Evolutionary conservation across 2,329 filamentous ascomycete species (phyloP).

Genomic region (Colletotrichum eremochloae): DNA sequence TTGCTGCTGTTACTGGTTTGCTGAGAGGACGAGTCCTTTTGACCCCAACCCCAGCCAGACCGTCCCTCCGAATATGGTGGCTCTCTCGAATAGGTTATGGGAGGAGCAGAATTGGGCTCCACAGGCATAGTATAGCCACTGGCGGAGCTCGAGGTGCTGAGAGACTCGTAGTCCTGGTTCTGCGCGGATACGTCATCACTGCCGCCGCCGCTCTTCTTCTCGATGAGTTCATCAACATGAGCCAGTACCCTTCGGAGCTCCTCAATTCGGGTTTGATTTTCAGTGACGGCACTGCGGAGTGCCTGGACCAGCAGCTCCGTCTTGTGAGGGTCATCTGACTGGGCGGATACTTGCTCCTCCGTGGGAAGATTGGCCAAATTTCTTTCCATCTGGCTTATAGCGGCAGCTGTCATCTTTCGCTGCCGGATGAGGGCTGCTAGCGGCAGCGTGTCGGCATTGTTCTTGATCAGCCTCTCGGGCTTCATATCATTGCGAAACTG

Average conservation of each 20-base stretch:
- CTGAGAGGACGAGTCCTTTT: constrained; percentile 16
- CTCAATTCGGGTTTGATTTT: not conserved
- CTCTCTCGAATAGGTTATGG: constrained; percentile 19
- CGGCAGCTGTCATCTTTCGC: not conserved
- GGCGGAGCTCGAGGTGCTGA: constrained; percentile 17
- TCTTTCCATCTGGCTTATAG: constrained; percentile 7
- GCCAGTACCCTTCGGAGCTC: constrained; percentile 1
- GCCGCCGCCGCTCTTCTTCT: constrained; percentile 1
- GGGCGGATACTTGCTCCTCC: constrained; percentile 3
- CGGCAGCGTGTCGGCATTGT: constrained; percentile 6
- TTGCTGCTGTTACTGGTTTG: constrained; percentile 18
- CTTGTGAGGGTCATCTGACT: not conserved
- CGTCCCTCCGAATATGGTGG: constrained; percentile 3
- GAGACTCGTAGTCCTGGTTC: constrained; percentile 24
- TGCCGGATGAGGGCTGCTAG: not conserved
- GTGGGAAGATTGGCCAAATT: constrained; percentile 1
- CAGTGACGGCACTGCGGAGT: not conserved
- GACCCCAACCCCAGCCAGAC: constrained; percentile 18
- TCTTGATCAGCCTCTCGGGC: constrained; percentile 12
- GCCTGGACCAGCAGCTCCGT: not conserved
- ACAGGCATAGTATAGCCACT: not conserved
- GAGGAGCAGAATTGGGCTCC: not conserved
- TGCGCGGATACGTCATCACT: not conserved
- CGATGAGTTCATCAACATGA: constrained; percentile 16
- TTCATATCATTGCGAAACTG: constrained; percentile 36